Percentiles rank a stretch among this genome's conserved stretches.
Conservation (phyloP, 306 rosid species). For the Lathyrus sativus region DNA sequence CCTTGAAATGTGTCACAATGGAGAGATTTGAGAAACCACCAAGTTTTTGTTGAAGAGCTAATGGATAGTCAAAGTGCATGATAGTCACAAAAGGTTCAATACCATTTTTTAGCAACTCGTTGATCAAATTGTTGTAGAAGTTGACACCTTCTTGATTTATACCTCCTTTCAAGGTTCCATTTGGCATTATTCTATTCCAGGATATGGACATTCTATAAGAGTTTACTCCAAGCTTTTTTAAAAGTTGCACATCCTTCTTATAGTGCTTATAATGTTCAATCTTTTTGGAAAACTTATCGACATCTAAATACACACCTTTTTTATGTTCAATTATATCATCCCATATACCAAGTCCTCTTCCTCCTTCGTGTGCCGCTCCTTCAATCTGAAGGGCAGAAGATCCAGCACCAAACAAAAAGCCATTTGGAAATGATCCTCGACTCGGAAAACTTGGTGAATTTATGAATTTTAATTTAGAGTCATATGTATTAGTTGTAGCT, state of each 20-base stretch:
- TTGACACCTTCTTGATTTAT: not conserved
- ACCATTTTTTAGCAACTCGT: slow-evolving; percentile 42
- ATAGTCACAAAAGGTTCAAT: slow-evolving; percentile 39
- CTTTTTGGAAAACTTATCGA: slow-evolving; percentile 18
- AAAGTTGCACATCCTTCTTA: slow-evolving; percentile 41
- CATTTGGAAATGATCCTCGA: no score
- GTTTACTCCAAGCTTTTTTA: slow-evolving; percentile 41
- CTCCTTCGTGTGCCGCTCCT: slow-evolving; percentile 34
- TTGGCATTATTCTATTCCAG: slow-evolving; percentile 47
- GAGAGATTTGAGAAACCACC: slow-evolving; percentile 30
- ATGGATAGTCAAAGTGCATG: slow-evolving; percentile 36
- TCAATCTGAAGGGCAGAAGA: slow-evolving; percentile 18
- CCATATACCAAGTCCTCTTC: slow-evolving; percentile 33
- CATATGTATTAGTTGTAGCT: no score
- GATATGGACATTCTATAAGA: slow-evolving; percentile 43
- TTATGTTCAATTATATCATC: not conserved
- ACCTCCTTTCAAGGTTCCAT: slow-evolving; percentile 44
- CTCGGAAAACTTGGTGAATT: no score
- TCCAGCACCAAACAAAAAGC: no score
- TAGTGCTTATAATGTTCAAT: slow-evolving; percentile 38
- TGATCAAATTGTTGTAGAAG: slow-evolving; percentile 41
- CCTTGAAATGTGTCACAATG: slow-evolving; percentile 42
- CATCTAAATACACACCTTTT: not conserved
- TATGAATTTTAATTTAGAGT: no score
- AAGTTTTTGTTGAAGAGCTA: slow-evolving; percentile 1